A percentile compares a stretch with the other conserved stretches of the same genome.
Conservation (phyloP, 306 rosid genomes). For the Vicia faba region DNA sequence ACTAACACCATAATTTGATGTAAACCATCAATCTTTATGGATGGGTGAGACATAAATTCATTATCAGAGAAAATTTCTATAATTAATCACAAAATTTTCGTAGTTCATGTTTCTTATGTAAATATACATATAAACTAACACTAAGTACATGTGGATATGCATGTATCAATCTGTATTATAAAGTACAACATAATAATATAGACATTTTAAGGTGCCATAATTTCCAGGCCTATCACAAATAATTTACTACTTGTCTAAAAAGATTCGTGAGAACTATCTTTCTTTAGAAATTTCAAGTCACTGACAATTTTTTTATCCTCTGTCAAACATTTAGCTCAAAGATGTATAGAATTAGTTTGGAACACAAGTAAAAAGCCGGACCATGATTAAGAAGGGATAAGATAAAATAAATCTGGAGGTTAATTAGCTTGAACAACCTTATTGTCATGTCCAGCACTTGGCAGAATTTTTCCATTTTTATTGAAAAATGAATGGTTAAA, state of each 20-base stretch:
- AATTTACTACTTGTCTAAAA: neutral
- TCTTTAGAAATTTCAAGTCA: slow-evolving; percentile 33
- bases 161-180: neutral
- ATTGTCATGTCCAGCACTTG: too few relatives aligned
- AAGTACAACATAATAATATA: neutral
- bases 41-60: neutral
- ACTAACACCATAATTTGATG: too few relatives aligned
- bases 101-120: neutral
- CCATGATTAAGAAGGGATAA: too few relatives aligned
- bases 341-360: too few relatives aligned
- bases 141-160: neutral
- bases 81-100: neutral
- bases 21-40: neutral
- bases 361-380: too few relatives aligned
- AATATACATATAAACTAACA: neutral
- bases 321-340: slow-evolving; percentile 54
- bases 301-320: slow-evolving; percentile 18
- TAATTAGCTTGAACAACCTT: too few relatives aligned
- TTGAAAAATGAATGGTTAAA: too few relatives aligned
- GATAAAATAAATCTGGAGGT: too few relatives aligned
- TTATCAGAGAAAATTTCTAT: neutral
- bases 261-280: too few relatives aligned
- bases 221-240: neutral
- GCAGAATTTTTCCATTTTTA: too few relatives aligned
- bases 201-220: neutral